phyloP scores from a whole-genome alignment of 1,139 yeast species.

The Blastobotrys apis region DNA sequence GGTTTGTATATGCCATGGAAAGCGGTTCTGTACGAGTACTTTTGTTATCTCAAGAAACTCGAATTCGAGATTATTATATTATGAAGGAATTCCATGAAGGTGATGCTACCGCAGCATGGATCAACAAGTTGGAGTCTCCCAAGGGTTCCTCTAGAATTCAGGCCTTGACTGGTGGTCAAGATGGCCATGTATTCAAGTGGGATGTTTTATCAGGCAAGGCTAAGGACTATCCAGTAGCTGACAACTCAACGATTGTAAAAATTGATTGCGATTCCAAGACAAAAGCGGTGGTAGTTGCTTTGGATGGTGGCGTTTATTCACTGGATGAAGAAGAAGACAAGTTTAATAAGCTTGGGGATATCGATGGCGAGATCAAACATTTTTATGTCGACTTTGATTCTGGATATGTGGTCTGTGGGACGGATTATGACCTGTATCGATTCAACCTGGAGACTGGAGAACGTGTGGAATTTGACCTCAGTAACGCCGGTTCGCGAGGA shows the following conservation, averaged over 20 bases:
- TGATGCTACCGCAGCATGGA: conserved; percentile 32
- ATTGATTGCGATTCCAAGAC: conserved; percentile 26
- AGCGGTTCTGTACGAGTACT: conserved; percentile 29
- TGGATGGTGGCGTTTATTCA: conserved; percentile 8
- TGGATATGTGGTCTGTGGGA: conserved; percentile 21
- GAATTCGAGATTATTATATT: conserved; percentile 28
- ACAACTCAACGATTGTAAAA: conserved; percentile 17
- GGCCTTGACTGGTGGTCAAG: conserved; percentile 28
- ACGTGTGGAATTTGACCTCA: conserved; percentile 11
- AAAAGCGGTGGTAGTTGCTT: conserved; percentile 20
- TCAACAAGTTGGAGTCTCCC: conserved; percentile 29
- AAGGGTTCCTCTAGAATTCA: conserved; percentile 19
- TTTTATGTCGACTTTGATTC: conserved; percentile 26
- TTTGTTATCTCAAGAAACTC: conserved; percentile 31
- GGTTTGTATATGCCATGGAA: conserved; percentile 31
- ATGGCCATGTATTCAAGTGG: conserved; percentile 30
- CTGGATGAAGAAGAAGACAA: conserved; percentile 1
- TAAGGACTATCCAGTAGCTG: background rate
- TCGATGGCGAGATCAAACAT: conserved; percentile 2
- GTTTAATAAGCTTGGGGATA: background rate
- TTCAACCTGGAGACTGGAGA: conserved; percentile 12
- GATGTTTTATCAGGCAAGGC: conserved; percentile 19
- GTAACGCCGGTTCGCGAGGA: background rate
- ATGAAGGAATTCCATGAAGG: conserved; percentile 27
- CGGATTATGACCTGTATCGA: conserved; percentile 17